phyloP scores from a whole-genome alignment of 1,139 yeast genomes.

The Suhomyces guaymorum region DNA sequence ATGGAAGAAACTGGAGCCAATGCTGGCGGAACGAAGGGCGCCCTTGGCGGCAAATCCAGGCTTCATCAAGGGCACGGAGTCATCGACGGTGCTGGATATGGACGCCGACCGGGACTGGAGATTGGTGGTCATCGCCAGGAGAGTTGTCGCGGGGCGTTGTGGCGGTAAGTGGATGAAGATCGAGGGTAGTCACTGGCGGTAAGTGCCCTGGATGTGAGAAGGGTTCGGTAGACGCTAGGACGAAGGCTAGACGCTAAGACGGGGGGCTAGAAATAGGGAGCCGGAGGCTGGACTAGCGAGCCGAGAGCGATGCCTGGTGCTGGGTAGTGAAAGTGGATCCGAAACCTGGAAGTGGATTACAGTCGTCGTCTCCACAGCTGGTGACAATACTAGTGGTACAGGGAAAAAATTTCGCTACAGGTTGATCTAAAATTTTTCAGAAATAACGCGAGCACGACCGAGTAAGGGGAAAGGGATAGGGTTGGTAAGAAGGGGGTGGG shows the following conservation, averaged over 20 bases:
- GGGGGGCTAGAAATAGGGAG: too few relatives aligned
- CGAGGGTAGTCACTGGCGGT: too few relatives aligned
- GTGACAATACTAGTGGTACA: slow-evolving; percentile 5
- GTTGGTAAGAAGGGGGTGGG: neutral
- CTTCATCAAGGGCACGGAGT: slow-evolving; percentile 10
- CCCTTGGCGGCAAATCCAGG: slow-evolving; percentile 8
- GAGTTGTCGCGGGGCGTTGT: neutral
- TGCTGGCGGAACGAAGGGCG: slow-evolving; percentile 24
- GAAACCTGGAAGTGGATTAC: too few relatives aligned
- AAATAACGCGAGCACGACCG: slow-evolving; percentile 8
- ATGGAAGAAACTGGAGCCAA: slow-evolving; percentile 28
- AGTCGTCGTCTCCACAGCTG: slow-evolving; percentile 5
- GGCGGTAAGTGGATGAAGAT: neutral
- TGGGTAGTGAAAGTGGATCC: too few relatives aligned
- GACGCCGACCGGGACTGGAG: slow-evolving; percentile 21
- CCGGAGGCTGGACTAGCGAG: neutral
- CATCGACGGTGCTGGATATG: slow-evolving; percentile 19
- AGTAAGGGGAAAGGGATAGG: slow-evolving; percentile 2
- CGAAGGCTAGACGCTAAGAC: neutral
- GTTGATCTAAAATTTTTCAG: slow-evolving; percentile 7
- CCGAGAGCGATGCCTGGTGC: neutral
- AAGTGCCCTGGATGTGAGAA: too few relatives aligned
- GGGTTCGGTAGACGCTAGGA: too few relatives aligned
- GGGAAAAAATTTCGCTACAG: slow-evolving; percentile 3
- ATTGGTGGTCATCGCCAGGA: slow-evolving; percentile 12